Base-by-base conservation (phyloP, 306 rosid species). In the Vigna mungo region DNA sequence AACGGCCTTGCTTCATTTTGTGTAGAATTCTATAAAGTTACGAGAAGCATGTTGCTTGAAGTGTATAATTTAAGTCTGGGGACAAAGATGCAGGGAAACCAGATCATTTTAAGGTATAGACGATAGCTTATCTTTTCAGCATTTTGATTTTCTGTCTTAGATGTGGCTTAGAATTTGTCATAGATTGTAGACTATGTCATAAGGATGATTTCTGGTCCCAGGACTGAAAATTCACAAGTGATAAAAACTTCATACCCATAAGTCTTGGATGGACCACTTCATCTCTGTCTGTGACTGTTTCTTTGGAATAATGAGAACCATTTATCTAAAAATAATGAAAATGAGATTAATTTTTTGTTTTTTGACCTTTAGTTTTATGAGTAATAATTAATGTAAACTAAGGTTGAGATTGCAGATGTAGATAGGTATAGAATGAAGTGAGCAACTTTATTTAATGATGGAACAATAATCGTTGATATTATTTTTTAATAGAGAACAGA, bases 41-140 rank as follows among this genome's bases (percentile, higher is more conserved):
- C 32, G 74, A 80, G 84, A 83, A 83, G 81, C 85, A 80, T 73
- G 85, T 61, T 76, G 51, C 72, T 75, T 76, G 68, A 72, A 41
- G 43, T 80, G 75, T 79, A 79, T 76, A 61, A 82, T 75, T 41
- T 55, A 59, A 63, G 84, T 79, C 81, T 70, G 82, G 51, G 77
- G 82, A 79, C 84, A 82, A 63, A 63, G 58, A 70, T 78, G 72
- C 56, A 37, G 65, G 25, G 58, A 76, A 85, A 67, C 16, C 55
- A 76, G 62, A 74, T 74, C 43, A 79, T 53, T 55, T 53, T 60
- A 56, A 68, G 74, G 17, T 72, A 78, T 74, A 76, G 80, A 76
- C 70, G 76, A 71, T 63, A 75, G 52, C 76, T 79, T 75, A 44
- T 78, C 78, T 23, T 43, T 49, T 59, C 30, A 7, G 62, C 71